phyloP scores from a whole-genome alignment of 345 rosid species.

The Orychophragmus violaceus region DNA sequence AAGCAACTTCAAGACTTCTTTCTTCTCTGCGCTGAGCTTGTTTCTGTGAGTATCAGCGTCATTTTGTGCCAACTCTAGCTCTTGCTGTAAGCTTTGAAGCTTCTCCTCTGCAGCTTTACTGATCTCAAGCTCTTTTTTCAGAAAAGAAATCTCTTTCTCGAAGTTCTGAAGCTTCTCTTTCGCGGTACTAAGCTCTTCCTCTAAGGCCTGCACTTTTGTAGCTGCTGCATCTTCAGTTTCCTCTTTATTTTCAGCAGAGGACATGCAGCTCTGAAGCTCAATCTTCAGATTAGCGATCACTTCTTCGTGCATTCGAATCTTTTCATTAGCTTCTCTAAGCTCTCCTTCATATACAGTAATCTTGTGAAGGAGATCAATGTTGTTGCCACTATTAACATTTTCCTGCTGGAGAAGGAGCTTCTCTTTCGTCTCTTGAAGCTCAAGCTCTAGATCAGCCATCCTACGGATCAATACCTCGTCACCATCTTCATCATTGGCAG shows the following conservation, averaged over 20 bases:
- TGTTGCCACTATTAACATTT: slow-evolving; percentile 25
- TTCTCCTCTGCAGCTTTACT: slow-evolving; percentile 23
- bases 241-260: slow-evolving; percentile 14
- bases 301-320: slow-evolving; percentile 39
- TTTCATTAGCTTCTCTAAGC: slow-evolving; percentile 47
- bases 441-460: slow-evolving; percentile 50
- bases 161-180: slow-evolving; percentile 48
- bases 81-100: slow-evolving; percentile 35
- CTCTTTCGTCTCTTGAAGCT: slow-evolving; percentile 47
- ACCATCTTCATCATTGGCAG: slow-evolving; percentile 34
- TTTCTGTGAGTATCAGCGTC: slow-evolving; percentile 41
- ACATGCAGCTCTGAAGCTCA: slow-evolving; percentile 43
- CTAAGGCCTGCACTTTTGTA: slow-evolving; percentile 15
- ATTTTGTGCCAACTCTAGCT: slow-evolving; percentile 46
- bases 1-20: slow-evolving; percentile 50
- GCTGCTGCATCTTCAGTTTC: slow-evolving; percentile 22
- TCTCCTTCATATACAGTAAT: slow-evolving; percentile 44
- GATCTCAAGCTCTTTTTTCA: slow-evolving; percentile 45
- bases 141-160: slow-evolving; percentile 38
- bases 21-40: slow-evolving; percentile 48
- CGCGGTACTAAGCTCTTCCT: slow-evolving; percentile 44
- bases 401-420: slow-evolving; percentile 45
- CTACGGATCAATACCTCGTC: slow-evolving; percentile 42
- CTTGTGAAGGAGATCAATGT: slow-evolving; percentile 35
- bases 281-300: slow-evolving; percentile 46